Evolutionary conservation across 2,329 filamentous ascomycete genomes (phyloP).

Genomic region (Stemphylium lycopersici): DNA sequence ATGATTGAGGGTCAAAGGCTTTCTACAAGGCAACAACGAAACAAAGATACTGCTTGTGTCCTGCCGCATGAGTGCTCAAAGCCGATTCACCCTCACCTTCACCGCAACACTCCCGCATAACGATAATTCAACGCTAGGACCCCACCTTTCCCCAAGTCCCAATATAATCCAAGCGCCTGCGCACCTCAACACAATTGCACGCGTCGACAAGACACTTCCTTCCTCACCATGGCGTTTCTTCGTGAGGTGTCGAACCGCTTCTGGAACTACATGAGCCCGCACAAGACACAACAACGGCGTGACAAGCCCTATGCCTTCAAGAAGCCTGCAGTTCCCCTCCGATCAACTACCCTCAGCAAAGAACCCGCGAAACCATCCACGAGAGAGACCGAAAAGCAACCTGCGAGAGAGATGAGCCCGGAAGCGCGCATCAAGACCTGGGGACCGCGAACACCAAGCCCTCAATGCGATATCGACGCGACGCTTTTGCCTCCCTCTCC

Average conservation of each 20-base stretch:
- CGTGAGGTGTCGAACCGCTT: constrained; percentile 45
- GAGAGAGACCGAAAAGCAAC: constrained; percentile 1
- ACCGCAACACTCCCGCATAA: constrained; percentile 15
- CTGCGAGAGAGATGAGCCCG: constrained; percentile 42
- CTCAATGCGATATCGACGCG: constrained; percentile 28
- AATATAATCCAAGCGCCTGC: neutral
- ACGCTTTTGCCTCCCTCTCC: constrained; percentile 41
- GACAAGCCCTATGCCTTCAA: constrained; percentile 50
- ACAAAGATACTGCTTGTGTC: constrained; percentile 18
- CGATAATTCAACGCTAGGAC: neutral
- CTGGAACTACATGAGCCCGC: constrained; percentile 53
- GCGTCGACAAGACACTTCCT: neutral
- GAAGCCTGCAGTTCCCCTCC: constrained; percentile 31
- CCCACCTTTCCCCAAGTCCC: neutral
- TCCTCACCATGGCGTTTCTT: constrained; percentile 38
- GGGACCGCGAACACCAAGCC: constrained; percentile 31
- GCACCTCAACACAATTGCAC: neutral
- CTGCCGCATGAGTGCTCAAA: constrained; percentile 10
- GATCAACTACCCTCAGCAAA: constrained; percentile 8
- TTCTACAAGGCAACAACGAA: constrained; percentile 6
- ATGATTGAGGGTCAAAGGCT: constrained; percentile 9
- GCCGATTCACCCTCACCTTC: constrained; percentile 24
- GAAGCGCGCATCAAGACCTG: constrained; percentile 32
- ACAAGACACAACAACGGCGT: constrained; percentile 46
- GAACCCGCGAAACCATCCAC: constrained; percentile 2